Evolutionary conservation across 768 basidiomycete species (phyloP).

Genomic region (Russula emetica): DNA sequence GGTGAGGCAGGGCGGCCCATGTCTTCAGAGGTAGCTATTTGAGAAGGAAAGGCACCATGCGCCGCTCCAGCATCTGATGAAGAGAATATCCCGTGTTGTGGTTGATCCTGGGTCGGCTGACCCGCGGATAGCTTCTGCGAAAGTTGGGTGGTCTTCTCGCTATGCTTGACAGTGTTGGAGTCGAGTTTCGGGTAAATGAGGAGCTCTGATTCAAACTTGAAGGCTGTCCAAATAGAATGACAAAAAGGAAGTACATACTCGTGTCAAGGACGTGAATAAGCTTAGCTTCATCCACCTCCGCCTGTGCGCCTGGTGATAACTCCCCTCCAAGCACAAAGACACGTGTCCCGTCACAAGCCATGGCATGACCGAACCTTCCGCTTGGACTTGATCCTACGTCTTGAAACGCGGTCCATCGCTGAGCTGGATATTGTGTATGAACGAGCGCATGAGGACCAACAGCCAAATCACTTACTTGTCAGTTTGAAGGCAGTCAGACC

Average conservation of each 20-base stretch:
- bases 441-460: not conserved
- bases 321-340: conserved; percentile 96
- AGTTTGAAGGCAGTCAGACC: conserved; percentile 97
- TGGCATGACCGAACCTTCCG: conserved; percentile 94
- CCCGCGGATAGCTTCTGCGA: too few relatives aligned
- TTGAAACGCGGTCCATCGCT: conserved; percentile 99
- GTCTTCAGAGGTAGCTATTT: too few relatives aligned
- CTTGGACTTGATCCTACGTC: conserved; percentile 97
- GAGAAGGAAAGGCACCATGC: too few relatives aligned
- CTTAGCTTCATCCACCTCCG: conserved; percentile 76
- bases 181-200: conserved; percentile 98
- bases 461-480: conserved; percentile 65
- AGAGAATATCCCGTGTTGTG: too few relatives aligned
- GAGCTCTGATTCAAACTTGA: conserved; percentile 51
- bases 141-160: too few relatives aligned
- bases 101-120: too few relatives aligned
- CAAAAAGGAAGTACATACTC: conserved; percentile 50
- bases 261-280: conserved; percentile 90
- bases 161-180: too few relatives aligned
- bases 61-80: too few relatives aligned
- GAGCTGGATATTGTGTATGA: conserved; percentile 50
- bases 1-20: too few relatives aligned
- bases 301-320: conserved; percentile 64
- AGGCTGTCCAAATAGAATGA: not conserved
- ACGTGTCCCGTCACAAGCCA: conserved; percentile 85